Evolutionary conservation across 176 grass and related monocot species (phyloP).

Genomic region (Raddia guianensis): DNA sequence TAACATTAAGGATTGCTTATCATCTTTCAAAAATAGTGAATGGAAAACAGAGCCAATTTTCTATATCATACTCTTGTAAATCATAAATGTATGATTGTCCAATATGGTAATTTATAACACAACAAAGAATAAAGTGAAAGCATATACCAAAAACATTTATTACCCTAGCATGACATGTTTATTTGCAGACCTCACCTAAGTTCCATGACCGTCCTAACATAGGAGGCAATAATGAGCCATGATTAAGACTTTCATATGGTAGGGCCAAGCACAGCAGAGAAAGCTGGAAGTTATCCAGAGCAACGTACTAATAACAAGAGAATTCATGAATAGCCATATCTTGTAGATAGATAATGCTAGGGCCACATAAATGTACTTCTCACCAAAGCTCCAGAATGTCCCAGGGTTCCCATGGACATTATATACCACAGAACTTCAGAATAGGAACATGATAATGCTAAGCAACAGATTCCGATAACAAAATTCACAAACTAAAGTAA

Average conservation of each 20-base stretch:
- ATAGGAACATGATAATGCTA: neutral
- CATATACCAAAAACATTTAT: conserved; percentile 28
- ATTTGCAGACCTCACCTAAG: conserved; percentile 17
- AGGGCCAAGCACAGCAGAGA: neutral
- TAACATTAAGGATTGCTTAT: neutral
- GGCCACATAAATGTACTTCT: neutral
- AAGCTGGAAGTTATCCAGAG: neutral
- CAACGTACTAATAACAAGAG: neutral
- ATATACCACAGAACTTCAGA: neutral
- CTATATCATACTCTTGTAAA: neutral
- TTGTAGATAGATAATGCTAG: neutral
- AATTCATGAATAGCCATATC: neutral
- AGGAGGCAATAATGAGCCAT: conserved; percentile 7
- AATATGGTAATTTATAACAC: neutral
- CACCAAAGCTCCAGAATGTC: neutral
- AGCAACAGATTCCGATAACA: neutral
- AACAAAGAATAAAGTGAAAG: conserved; percentile 14
- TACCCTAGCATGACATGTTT: conserved; percentile 16
- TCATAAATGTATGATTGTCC: neutral
- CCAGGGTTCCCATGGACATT: neutral
- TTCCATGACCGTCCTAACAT: conserved; percentile 15
- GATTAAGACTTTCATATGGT: neutral
- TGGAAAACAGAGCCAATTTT: neutral
- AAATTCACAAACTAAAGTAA: neutral
- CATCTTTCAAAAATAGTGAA: neutral